phyloP scores from a whole-genome alignment of 495 filamentous ascomycete genomes.

The Aspergillus baeticus region DNA sequence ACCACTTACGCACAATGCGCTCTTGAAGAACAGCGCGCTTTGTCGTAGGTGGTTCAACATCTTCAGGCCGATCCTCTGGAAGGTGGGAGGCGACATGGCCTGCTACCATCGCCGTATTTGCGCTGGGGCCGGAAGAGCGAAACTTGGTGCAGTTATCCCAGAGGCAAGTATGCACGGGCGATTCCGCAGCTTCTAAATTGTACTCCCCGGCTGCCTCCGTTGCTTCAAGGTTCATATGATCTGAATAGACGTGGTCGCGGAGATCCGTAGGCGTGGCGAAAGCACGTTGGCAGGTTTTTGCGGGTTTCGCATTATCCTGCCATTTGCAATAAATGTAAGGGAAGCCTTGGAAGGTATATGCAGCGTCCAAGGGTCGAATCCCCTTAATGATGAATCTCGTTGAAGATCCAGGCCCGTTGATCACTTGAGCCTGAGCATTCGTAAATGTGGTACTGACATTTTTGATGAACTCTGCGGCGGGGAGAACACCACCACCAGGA shows the following conservation, averaged over 20 bases:
- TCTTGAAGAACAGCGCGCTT: conserved; percentile 42
- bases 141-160: conserved; percentile 43
- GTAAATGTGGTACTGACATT: conserved; percentile 82
- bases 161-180: conserved; percentile 36
- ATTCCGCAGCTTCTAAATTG: conserved; percentile 44
- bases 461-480: conserved; percentile 93
- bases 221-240: conserved; percentile 62
- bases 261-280: conserved; percentile 60
- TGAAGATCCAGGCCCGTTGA: conserved; percentile 53
- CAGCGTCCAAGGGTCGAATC: conserved; percentile 72
- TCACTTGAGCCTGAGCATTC: conserved; percentile 79
- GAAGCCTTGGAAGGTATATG: conserved; percentile 66
- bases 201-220: conserved; percentile 48
- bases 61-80: conserved; percentile 50
- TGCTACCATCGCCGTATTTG: conserved; percentile 43
- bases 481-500: conserved; percentile 61
- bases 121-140: conserved; percentile 37
- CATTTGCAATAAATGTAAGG: conserved; percentile 58
- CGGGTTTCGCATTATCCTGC: conserved; percentile 42
- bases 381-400: conserved; percentile 91
- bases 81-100: conserved; percentile 51
- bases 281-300: conserved; percentile 59
- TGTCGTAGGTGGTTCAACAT: conserved; percentile 42
- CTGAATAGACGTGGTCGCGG: conserved; percentile 68
- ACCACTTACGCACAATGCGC: conserved; percentile 42